These are phyloP conservation scores for Pharus latifolius DNA, from an alignment of 176 grass and related monocot genomes.

Conservation along the genomic window DNA sequence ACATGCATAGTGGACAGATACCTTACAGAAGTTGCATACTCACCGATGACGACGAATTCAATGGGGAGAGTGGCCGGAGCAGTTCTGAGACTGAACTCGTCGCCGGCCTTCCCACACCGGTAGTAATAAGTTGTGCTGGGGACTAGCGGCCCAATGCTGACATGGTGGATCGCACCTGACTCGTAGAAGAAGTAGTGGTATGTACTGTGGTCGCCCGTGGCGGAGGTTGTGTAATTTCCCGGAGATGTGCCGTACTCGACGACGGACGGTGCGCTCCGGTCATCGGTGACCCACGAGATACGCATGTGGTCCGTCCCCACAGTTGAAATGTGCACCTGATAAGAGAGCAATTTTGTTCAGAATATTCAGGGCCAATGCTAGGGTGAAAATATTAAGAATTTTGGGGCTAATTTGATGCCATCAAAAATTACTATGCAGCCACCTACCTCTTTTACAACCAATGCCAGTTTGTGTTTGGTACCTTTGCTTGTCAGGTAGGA, in stretches of 20 bases:
- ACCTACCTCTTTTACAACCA: neutral
- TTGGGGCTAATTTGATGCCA: neutral
- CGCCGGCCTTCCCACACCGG: conserved; percentile 33
- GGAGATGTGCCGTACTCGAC: conserved; percentile 45
- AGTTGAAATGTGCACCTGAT: conserved; percentile 32
- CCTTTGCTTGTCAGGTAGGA: neutral
- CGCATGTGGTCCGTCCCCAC: conserved; percentile 22
- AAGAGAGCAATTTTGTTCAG: too few species aligned
- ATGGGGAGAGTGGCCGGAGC: conserved; percentile 33
- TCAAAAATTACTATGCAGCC: neutral
- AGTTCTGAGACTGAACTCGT: conserved; percentile 47
- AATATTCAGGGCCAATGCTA: too few species aligned
- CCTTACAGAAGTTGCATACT: too few species aligned
- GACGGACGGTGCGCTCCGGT: conserved; percentile 16
- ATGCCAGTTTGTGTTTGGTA: too few species aligned
- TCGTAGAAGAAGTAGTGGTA: conserved; percentile 51
- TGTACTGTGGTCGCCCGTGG: conserved; percentile 15
- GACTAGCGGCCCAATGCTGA: conserved; percentile 31
- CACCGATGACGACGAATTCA: conserved; percentile 41
- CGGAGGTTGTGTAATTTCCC: conserved; percentile 2
- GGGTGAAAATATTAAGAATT: too few species aligned
- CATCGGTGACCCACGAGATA: conserved; percentile 44
- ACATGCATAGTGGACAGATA: too few species aligned
- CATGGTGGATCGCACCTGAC: conserved; percentile 54
- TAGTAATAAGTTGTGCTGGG: conserved; percentile 50